phyloP scores from a whole-genome alignment of 2,329 filamentous ascomycete species.

The Epichloe hybrida region DNA sequence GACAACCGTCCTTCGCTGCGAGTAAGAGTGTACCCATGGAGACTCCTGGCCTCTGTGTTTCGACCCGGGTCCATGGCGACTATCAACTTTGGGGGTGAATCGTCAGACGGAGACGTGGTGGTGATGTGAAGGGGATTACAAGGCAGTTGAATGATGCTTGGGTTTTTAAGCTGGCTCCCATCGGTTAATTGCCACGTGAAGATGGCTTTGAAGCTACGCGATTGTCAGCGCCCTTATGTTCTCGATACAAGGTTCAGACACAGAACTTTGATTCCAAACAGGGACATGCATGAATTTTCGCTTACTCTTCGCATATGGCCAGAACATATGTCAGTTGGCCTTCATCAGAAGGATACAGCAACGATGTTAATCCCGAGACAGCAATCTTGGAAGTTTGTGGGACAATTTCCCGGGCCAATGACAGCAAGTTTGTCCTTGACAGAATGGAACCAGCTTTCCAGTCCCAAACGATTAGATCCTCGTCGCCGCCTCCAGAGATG shows the following conservation, averaged over 20 bases:
- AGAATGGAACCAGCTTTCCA: constrained; percentile 50
- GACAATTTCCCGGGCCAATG: constrained; percentile 24
- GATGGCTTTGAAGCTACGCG: constrained; percentile 43
- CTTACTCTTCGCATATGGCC: constrained; percentile 45
- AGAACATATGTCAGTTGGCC: constrained; percentile 27
- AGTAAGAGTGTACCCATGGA: constrained; percentile 18
- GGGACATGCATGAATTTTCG: neutral
- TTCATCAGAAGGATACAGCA: constrained; percentile 17
- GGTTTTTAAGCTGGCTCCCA: constrained; percentile 36
- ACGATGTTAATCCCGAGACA: constrained; percentile 29
- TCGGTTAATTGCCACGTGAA: constrained; percentile 46
- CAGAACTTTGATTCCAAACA: constrained; percentile 4
- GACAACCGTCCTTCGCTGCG: constrained; percentile 20
- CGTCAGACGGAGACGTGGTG: constrained; percentile 11
- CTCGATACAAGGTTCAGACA: constrained; percentile 2
- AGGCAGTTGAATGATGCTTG: constrained; percentile 34
- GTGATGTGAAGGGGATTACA: constrained; percentile 51
- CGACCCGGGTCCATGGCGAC: constrained; percentile 26
- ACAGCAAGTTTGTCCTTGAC: constrained; percentile 38
- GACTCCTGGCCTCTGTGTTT: constrained; percentile 14
- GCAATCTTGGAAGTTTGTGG: constrained; percentile 29
- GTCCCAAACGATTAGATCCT: constrained; percentile 67
- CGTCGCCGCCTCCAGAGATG: constrained; percentile 78
- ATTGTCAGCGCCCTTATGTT: neutral
- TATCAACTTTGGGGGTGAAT: constrained; percentile 19